Base-by-base conservation (phyloP, 2,329 filamentous ascomycete genomes). In the Tolypocladium paradoxum region DNA sequence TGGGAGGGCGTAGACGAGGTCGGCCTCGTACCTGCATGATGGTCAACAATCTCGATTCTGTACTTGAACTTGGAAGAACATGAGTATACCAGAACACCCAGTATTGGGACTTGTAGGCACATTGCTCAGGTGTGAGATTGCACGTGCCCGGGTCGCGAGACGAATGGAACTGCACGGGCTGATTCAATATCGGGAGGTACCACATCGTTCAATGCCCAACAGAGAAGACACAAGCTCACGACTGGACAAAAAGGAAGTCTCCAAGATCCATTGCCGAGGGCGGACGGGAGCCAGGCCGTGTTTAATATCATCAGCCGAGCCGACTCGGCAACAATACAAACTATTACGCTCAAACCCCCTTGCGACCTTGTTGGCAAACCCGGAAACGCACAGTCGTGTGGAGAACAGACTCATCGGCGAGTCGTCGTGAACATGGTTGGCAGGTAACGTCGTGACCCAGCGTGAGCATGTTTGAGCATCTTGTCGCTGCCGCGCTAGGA, bases 1-100 rank as follows among this genome's bases (percentile, higher is more conserved):
- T 7, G 71, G 70, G 4, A 81, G 62, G 0, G 73, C 75, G 57
- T 75, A 82, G 36, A 75, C 71, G 56, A 76, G 72, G 58, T 82
- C 79, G 24, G 78, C 74, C 53, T 77, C 64, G 31, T 50, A 50
- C 52, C 52, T 53, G 48, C 14, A 20, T n/a, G 31, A 6, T 14
- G 4, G 29, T 45, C 16, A 45, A n/a, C n/a, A n/a, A n/a, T n/a
- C n/a, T n/a, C n/a, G n/a, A n/a, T n/a, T n/a, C n/a, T n/a, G n/a
- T n/a, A n/a, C n/a, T n/a, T n/a, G n/a, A n/a, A n/a, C n/a, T n/a
- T n/a, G n/a, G n/a, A n/a, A n/a, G n/a, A n/a, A n/a, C n/a, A n/a
- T n/a, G n/a, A n/a, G 29, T 20, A 27, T 56, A 61, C 76, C 74
- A 77, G 57, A 73, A 76, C 46, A 72, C 61, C 75, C 76, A 79